Conservation (phyloP, 2,329 filamentous ascomycete genomes). For the Canariomyces notabilis region DNA sequence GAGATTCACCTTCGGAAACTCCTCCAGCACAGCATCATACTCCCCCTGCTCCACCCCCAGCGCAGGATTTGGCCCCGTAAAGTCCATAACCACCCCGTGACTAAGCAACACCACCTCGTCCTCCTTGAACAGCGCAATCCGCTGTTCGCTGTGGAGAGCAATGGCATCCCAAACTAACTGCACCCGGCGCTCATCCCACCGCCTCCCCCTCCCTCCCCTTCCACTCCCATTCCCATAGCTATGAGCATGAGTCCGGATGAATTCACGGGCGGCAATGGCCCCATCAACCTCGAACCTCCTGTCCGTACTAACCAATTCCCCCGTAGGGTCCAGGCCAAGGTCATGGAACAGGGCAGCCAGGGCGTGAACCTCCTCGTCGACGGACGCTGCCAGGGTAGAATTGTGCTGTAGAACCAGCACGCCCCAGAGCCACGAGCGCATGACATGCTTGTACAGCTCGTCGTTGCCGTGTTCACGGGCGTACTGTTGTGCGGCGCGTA, state of each 20-base stretch:
- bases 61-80: constrained; percentile 32
- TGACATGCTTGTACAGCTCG: constrained; percentile 35
- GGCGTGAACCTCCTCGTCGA: constrained; percentile 36
- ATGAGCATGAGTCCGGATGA: constrained; percentile 28
- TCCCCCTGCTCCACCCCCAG: constrained; percentile 30
- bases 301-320: constrained; percentile 35
- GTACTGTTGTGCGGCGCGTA: constrained; percentile 32
- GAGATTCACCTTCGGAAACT: constrained; percentile 34
- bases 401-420: constrained; percentile 20
- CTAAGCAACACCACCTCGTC: constrained; percentile 34
- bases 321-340: constrained; percentile 36
- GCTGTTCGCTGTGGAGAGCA: constrained; percentile 38
- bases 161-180: constrained; percentile 48
- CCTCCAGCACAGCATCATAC: constrained; percentile 30
- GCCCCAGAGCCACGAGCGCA: constrained; percentile 28
- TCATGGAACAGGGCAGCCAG: constrained; percentile 39
- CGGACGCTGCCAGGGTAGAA: constrained; percentile 19
- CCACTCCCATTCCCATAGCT: too few species aligned
- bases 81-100: constrained; percentile 35
- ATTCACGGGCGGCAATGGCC: constrained; percentile 39
- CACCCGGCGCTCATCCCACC: constrained; percentile 37
- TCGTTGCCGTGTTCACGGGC: constrained; percentile 29
- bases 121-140: constrained; percentile 40
- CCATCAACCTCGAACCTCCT: constrained; percentile 48
- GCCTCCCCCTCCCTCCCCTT: too few species aligned